Percentiles rank a stretch among this genome's conserved stretches.
Conservation (phyloP, 1,284 basidiomycete genomes). For the Grifola frondosa region DNA sequence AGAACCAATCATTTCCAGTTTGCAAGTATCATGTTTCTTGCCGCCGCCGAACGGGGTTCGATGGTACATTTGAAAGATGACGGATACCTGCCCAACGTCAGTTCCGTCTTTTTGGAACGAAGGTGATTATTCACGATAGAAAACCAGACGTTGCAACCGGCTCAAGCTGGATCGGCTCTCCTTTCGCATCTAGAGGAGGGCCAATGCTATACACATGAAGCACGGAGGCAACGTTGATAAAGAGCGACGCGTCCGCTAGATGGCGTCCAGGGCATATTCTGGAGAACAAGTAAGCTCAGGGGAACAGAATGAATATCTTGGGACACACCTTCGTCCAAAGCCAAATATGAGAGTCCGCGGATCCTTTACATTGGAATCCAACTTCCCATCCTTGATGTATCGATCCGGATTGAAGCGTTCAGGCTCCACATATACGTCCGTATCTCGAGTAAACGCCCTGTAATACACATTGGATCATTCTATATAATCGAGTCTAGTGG, state of each 20-base stretch:
- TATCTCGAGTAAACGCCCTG: constrained; percentile 4
- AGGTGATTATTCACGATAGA: not conserved
- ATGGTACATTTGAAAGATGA: constrained; percentile 9
- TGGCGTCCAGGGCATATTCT: constrained; percentile 6
- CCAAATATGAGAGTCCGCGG: not conserved
- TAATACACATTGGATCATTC: no score
- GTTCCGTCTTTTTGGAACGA: no score
- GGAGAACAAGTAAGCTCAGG: not conserved
- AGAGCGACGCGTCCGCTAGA: constrained; percentile 1
- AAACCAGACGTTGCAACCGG: not conserved
- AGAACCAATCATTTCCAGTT: no score
- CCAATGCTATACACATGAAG: constrained; percentile 1
- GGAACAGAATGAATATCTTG: not conserved
- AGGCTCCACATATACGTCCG: constrained; percentile 1
- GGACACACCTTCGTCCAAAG: constrained; percentile 6
- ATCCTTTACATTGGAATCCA: not conserved
- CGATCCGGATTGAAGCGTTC: constrained; percentile 8
- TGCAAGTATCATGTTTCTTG: constrained; percentile 41
- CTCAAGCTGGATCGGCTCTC: not conserved
- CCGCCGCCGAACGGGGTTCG: constrained; percentile 10
- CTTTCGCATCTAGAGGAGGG: not conserved
- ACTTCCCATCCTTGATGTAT: constrained; percentile 3
- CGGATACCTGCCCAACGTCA: not conserved
- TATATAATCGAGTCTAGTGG: no score
- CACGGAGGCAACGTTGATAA: constrained; percentile 1